Percentiles rank a stretch among this genome's conserved stretches.
Conservation (phyloP, 2,329 filamentous ascomycete genomes). For the Tolypocladium paradoxum region DNA sequence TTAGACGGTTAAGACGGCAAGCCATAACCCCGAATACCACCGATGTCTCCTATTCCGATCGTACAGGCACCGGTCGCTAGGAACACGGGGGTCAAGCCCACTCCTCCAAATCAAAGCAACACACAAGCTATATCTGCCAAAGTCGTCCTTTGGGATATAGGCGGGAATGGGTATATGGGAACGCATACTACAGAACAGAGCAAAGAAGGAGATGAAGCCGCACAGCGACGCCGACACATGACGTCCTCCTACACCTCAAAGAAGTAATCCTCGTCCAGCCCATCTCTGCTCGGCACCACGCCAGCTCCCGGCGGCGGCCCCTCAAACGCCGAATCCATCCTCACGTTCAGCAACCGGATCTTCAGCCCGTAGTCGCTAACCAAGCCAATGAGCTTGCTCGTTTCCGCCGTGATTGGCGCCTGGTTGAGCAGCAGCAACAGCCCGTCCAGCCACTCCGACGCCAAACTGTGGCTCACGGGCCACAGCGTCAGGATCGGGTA, state of each 20-base stretch:
- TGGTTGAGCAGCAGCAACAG: conserved; percentile 91
- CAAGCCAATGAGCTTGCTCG: conserved; percentile 75
- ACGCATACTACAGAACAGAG: neutral
- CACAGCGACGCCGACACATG: neutral
- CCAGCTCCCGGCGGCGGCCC: conserved; percentile 59
- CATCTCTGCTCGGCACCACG: conserved; percentile 69
- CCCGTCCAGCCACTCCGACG: conserved; percentile 94
- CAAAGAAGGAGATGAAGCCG: neutral
- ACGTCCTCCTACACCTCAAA: conserved; percentile 53
- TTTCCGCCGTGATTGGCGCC: conserved; percentile 92
- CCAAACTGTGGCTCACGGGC: conserved; percentile 68
- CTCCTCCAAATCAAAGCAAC: neutral
- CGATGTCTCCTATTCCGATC: neutral
- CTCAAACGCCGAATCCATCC: conserved; percentile 67
- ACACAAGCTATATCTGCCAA: neutral
- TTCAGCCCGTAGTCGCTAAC: conserved; percentile 87
- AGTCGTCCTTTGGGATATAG: neutral
- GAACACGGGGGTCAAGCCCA: neutral
- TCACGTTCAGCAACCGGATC: conserved; percentile 82
- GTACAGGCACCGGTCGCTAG: neutral
- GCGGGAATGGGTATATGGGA: neutral
- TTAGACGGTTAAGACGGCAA: no score
- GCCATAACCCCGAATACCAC: no score
- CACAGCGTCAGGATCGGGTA: conserved; percentile 71
- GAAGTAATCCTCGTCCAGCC: conserved; percentile 85